Evolutionary conservation across 345 rosid genomes (phyloP).

Genomic region (Barbarea vulgaris): DNA sequence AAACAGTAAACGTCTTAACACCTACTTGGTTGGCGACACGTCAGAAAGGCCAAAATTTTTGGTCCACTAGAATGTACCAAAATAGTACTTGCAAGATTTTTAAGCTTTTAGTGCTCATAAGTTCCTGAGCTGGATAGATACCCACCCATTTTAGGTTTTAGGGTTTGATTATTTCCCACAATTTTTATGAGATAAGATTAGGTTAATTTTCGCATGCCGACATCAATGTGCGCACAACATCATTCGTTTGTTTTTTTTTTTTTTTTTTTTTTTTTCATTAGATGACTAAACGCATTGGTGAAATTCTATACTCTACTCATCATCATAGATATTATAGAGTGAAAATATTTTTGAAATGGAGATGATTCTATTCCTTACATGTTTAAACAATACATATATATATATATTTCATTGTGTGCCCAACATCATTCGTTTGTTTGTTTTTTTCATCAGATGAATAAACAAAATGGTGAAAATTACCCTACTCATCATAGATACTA

Average conservation of each 20-base stretch:
- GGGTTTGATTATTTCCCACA: constrained; percentile 30
- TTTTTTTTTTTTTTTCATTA: neutral
- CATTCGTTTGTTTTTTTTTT: neutral
- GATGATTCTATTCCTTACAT: neutral
- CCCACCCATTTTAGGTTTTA: constrained; percentile 36
- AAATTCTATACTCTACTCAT: too few relatives aligned
- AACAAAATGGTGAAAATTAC: neutral
- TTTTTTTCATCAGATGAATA: neutral
- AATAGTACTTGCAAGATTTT: constrained; percentile 45
- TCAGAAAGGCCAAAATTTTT: constrained; percentile 49
- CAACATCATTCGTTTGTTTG: constrained; percentile 15
- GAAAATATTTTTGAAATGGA: neutral
- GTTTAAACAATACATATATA: neutral
- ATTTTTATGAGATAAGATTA: constrained; percentile 20
- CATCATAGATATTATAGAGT: neutral
- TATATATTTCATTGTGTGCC: constrained; percentile 25
- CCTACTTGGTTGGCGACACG: constrained; percentile 80
- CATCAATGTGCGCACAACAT: constrained; percentile 31
- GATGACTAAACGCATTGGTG: neutral
- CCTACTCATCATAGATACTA: neutral
- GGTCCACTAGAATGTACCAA: constrained; percentile 39
- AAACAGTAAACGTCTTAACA: constrained; percentile 51
- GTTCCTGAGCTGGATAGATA: constrained; percentile 35
- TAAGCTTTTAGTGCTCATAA: constrained; percentile 27
- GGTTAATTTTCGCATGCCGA: constrained; percentile 36